These are phyloP conservation scores for Penicillium sp. DNA, from an alignment of 2,329 filamentous ascomycete species.

Conservation along the genomic window DNA sequence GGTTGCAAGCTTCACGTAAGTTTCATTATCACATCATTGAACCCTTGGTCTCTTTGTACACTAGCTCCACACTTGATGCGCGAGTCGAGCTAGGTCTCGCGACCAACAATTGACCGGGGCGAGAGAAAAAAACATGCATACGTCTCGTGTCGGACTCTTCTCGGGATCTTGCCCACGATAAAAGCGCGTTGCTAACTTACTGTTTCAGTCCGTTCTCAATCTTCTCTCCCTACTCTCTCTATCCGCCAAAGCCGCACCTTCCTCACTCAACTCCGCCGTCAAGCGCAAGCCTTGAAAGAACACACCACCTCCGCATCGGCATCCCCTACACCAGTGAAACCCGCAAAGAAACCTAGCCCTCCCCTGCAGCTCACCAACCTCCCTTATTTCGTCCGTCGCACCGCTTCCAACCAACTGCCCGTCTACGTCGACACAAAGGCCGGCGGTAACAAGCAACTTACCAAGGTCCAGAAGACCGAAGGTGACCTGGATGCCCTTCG, in stretches of 20 bases:
- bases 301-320: slow-evolving; percentile 34
- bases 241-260: slow-evolving; percentile 38
- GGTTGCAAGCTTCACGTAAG: slow-evolving; percentile 33
- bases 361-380: slow-evolving; percentile 47
- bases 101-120: neutral
- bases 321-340: slow-evolving; percentile 17
- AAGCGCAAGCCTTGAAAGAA: slow-evolving; percentile 38
- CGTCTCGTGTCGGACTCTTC: neutral
- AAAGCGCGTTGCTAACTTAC: slow-evolving; percentile 12
- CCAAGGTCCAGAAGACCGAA: slow-evolving; percentile 75
- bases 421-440: slow-evolving; percentile 75
- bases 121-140: neutral
- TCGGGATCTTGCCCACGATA: neutral
- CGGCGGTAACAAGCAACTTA: slow-evolving; percentile 74
- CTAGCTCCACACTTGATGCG: neutral
- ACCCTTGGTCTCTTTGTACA: neutral
- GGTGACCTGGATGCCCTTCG: slow-evolving; percentile 68
- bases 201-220: slow-evolving; percentile 24
- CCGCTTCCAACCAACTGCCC: slow-evolving; percentile 68
- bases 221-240: slow-evolving; percentile 19
- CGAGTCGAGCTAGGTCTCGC: slow-evolving; percentile 1
- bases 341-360: slow-evolving; percentile 14
- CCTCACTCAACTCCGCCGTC: slow-evolving; percentile 38
- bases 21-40: slow-evolving; percentile 4
- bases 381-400: slow-evolving; percentile 73